A percentile compares a stretch with the other conserved stretches of the same genome.
These are phyloP conservation scores for Candida montana DNA, from an alignment of 805 yeast species.

Conservation along the genomic window DNA sequence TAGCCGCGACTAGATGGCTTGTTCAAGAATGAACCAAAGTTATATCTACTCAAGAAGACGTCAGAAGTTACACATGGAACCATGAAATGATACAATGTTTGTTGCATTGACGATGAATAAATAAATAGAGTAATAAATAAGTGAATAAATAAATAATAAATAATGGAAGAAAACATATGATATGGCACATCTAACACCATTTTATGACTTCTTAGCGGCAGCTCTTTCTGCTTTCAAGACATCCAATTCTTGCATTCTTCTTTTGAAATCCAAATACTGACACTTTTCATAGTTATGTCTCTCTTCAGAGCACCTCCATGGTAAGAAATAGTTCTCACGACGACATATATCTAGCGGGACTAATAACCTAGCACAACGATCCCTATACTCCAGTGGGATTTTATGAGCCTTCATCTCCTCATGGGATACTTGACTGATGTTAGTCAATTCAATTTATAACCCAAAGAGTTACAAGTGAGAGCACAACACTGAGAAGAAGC, in stretches of 20 bases:
- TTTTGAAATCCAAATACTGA: conserved; percentile 72
- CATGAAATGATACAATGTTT: too few species aligned
- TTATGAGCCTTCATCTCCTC: conserved; percentile 78
- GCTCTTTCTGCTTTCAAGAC: conserved; percentile 37
- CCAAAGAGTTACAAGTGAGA: too few species aligned
- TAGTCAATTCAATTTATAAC: neutral
- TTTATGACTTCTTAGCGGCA: neutral
- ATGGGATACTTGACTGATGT: conserved; percentile 50
- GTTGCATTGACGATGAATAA: too few species aligned
- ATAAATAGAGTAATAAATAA: neutral
- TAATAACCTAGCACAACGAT: conserved; percentile 68
- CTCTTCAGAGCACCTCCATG: conserved; percentile 73
- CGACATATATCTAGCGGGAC: conserved; percentile 62
- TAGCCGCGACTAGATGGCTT: too few species aligned
- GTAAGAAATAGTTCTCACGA: conserved; percentile 48
- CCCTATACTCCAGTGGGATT: conserved; percentile 76
- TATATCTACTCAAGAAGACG: too few species aligned
- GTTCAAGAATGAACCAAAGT: too few species aligned
- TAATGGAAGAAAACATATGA: neutral
- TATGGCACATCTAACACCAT: too few species aligned
- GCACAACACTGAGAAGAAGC: too few species aligned
- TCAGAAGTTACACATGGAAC: too few species aligned
- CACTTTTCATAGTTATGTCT: conserved; percentile 84
- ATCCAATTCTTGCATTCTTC: conserved; percentile 71
- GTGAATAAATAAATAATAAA: conserved; percentile 6